Conservation (phyloP, 2,329 filamentous ascomycete species). For the Elsinoe australis region DNA sequence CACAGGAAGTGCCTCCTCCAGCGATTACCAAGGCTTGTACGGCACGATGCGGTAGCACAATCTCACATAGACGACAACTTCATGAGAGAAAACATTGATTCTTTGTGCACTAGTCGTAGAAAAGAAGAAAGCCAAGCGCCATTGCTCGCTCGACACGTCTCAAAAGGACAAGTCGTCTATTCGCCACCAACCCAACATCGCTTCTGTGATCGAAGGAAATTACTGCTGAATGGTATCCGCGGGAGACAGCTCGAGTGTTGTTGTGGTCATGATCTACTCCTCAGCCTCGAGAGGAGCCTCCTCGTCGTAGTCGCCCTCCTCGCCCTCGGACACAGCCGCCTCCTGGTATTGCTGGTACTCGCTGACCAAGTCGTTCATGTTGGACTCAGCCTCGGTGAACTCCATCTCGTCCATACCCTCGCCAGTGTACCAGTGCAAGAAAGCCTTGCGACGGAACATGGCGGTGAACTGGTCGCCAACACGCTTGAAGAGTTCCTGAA, state of each 20-base stretch:
- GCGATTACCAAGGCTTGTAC: too few relatives aligned
- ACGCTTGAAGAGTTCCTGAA: slow-evolving; percentile 99
- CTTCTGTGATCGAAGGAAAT: slow-evolving; percentile 16
- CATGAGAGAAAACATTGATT: slow-evolving; percentile 13
- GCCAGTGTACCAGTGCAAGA: slow-evolving; percentile 99
- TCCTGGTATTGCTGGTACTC: slow-evolving; percentile 99
- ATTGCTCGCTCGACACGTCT: slow-evolving; percentile 16
- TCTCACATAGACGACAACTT: too few relatives aligned
- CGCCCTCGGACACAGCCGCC: slow-evolving; percentile 90
- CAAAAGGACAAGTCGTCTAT: slow-evolving; percentile 14
- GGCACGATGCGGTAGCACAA: too few relatives aligned
- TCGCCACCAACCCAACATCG: slow-evolving; percentile 16
- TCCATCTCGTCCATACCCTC: slow-evolving; percentile 99
- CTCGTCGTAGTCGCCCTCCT: slow-evolving; percentile 92
- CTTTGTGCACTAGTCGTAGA: slow-evolving; percentile 16
- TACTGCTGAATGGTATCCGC: slow-evolving; percentile 16
- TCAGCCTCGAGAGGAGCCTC: slow-evolving; percentile 67
- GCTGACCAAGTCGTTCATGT: slow-evolving; percentile 99
- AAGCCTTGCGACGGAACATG: slow-evolving; percentile 99
- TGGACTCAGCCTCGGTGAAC: slow-evolving; percentile 99
- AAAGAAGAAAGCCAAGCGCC: slow-evolving; percentile 18
- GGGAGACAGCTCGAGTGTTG: slow-evolving; percentile 2
- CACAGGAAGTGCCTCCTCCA: too few relatives aligned
- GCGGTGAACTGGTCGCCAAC: slow-evolving; percentile 98
- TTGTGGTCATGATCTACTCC: slow-evolving; percentile 46